Evolutionary conservation across 768 basidiomycete species (phyloP).

Genomic region (Phlebiopsis gigantea): DNA sequence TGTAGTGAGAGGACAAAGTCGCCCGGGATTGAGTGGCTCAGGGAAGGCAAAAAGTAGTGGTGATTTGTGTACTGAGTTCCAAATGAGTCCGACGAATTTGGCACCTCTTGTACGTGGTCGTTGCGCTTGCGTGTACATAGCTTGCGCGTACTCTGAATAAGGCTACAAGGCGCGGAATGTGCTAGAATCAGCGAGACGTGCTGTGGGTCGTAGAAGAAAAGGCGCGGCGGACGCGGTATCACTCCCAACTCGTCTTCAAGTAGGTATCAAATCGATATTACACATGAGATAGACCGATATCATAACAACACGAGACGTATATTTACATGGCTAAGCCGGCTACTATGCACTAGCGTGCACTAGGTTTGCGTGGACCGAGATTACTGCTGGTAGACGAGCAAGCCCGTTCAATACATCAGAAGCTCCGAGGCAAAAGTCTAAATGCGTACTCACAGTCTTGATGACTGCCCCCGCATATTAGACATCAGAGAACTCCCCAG

Average conservation of each 20-base stretch:
- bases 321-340: neutral
- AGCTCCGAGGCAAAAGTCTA: neutral
- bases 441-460: conserved; percentile 56
- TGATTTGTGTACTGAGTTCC: neutral
- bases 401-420: conserved; percentile 12
- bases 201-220: neutral
- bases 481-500: conserved; percentile 73
- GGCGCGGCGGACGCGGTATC: neutral
- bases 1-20: neutral
- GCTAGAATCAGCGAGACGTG: conserved; percentile 12
- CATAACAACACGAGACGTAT: neutral
- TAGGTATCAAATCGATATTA: neutral
- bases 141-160: conserved; percentile 3
- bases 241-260: neutral
- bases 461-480: conserved; percentile 61
- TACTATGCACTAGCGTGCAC: neutral
- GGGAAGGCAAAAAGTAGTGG: neutral
- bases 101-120: neutral
- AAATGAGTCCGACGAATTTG: neutral
- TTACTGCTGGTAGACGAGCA: conserved; percentile 31
- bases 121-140: conserved; percentile 16
- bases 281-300: neutral
- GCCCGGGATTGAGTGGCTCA: conserved; percentile 5
- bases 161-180: conserved; percentile 14
- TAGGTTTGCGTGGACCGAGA: conserved; percentile 1